These are phyloP conservation scores for Grigorovia jiainica DNA, from an alignment of 805 yeast genomes.

Conservation along the genomic window DNA sequence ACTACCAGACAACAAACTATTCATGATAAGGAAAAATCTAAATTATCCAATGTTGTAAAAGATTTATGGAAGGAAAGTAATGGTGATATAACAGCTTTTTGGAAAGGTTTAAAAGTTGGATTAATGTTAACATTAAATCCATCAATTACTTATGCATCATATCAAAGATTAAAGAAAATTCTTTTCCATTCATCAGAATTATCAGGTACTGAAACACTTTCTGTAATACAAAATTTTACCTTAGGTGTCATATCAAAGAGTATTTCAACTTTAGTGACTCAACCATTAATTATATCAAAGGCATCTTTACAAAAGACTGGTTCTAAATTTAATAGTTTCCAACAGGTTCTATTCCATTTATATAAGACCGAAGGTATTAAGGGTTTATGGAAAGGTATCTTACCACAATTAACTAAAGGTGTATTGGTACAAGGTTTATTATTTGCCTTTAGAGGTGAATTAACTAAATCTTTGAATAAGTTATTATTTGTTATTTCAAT, in stretches of 20 bases:
- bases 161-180: constrained; percentile 52
- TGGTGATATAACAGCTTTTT: constrained; percentile 61
- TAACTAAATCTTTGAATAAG: constrained; percentile 25
- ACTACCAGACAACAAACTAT: constrained; percentile 59
- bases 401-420: constrained; percentile 75
- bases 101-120: constrained; percentile 79
- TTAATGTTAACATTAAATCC: constrained; percentile 74
- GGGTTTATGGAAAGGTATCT: constrained; percentile 70
- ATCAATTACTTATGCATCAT: constrained; percentile 76
- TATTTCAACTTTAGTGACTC: constrained; percentile 70
- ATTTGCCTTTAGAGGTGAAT: constrained; percentile 71
- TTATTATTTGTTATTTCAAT: not conserved
- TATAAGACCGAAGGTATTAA: constrained; percentile 52
- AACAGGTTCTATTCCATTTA: constrained; percentile 51
- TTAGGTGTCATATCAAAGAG: constrained; percentile 76
- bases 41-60: constrained; percentile 26
- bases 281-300: constrained; percentile 78
- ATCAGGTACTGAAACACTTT: constrained; percentile 26
- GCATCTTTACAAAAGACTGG: constrained; percentile 60
- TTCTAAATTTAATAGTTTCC: constrained; percentile 45
- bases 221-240: constrained; percentile 55
- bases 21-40: constrained; percentile 23
- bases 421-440: constrained; percentile 76
- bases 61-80: constrained; percentile 43
- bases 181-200: constrained; percentile 30